Conservation (phyloP, 495 filamentous ascomycete genomes). For the Aspergillus bridgeri region DNA sequence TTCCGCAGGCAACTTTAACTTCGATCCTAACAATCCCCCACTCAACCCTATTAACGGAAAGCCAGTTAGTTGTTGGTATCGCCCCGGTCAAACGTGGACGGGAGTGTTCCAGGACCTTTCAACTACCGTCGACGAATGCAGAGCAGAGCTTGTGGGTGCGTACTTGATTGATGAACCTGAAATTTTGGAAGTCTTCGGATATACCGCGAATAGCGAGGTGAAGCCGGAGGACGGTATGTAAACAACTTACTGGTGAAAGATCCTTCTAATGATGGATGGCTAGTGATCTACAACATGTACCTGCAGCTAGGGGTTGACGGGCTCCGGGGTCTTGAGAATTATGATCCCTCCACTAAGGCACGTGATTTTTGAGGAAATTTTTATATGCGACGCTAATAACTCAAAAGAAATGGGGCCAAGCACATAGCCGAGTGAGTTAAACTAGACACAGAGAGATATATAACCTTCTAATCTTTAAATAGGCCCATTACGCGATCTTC, state of each 20-base stretch:
- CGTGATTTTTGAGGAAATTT: not conserved
- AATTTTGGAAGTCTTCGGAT: conserved; percentile 39
- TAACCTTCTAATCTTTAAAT: not conserved
- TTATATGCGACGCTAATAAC: conserved; percentile 1
- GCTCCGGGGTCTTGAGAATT: conserved; percentile 41
- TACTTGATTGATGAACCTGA: conserved; percentile 42
- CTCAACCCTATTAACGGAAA: conserved; percentile 40
- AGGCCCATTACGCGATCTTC: conserved; percentile 45
- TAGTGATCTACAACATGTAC: conserved; percentile 46
- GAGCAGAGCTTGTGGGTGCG: conserved; percentile 40
- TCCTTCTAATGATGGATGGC: conserved; percentile 5
- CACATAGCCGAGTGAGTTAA: conserved; percentile 38
- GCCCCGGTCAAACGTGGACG: conserved; percentile 47
- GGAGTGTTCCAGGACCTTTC: conserved; percentile 42
- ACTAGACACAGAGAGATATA: not conserved
- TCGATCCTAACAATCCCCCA: conserved; percentile 39
- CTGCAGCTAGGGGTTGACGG: conserved; percentile 43
- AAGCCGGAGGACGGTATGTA: conserved; percentile 28
- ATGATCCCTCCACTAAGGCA: conserved; percentile 37
- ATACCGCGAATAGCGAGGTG: conserved; percentile 21
- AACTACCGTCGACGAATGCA: conserved; percentile 48
- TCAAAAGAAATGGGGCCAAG: conserved; percentile 42
- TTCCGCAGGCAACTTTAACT: conserved; percentile 39
- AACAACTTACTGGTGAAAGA: not conserved
- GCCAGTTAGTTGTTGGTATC: conserved; percentile 44